Evolutionary conservation across 1,284 basidiomycete species (phyloP).

Genomic region (Trichosporon inkin): DNA sequence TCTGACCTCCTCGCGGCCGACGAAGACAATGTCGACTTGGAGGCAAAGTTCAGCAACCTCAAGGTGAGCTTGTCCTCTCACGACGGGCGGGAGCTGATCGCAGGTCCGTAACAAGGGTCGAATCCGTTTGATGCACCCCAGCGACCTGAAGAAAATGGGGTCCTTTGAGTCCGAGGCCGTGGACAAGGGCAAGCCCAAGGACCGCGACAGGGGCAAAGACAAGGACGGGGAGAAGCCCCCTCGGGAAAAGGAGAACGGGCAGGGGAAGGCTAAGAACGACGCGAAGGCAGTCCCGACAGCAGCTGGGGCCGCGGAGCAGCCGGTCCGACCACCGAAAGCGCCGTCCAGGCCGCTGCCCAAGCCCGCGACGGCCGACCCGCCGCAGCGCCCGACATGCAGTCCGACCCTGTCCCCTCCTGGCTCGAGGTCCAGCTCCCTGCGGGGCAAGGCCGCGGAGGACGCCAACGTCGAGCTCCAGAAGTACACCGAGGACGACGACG

Average conservation of each 20-base stretch:
- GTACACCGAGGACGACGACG: constrained; percentile 75
- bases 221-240: neutral
- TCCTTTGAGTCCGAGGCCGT: constrained; percentile 11
- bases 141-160: constrained; percentile 61
- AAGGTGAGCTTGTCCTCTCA: constrained; percentile 64
- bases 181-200: constrained; percentile 1
- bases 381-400: constrained; percentile 8
- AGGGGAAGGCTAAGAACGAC: neutral
- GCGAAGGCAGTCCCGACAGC: neutral
- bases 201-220: neutral
- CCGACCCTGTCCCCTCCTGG: constrained; percentile 27
- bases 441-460: constrained; percentile 26
- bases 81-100: neutral
- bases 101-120: constrained; percentile 61
- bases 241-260: neutral
- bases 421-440: constrained; percentile 38
- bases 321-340: constrained; percentile 1
- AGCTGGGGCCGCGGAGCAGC: neutral
- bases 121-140: constrained; percentile 75
- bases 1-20: constrained; percentile 77
- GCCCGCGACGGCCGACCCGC: neutral
- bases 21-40: constrained; percentile 66
- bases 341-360: neutral
- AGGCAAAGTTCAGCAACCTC: constrained; percentile 82
- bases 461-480: constrained; percentile 58